Evolutionary conservation across 2,329 filamentous ascomycete genomes (phyloP).

Genomic region (Diaporthe eres): DNA sequence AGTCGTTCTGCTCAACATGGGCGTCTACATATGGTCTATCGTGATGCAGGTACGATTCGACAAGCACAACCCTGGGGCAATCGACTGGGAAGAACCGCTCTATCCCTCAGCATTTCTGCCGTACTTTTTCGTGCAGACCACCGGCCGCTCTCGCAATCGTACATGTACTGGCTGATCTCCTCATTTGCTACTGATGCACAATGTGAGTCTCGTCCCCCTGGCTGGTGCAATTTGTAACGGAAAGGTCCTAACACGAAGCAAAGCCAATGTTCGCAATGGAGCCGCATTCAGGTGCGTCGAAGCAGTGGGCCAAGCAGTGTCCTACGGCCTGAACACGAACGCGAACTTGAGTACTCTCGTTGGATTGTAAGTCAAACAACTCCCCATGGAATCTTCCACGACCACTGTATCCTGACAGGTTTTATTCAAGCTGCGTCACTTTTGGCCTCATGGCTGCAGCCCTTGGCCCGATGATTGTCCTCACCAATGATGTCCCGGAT

Average conservation of each 20-base stretch:
- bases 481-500: constrained; percentile 57
- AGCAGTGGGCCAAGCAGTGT: constrained; percentile 56
- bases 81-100: constrained; percentile 60
- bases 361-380: constrained; percentile 52
- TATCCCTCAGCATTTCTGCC: constrained; percentile 60
- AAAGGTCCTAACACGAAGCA: constrained; percentile 14
- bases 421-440: constrained; percentile 52
- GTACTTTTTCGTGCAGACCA: constrained; percentile 62
- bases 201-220: constrained; percentile 44
- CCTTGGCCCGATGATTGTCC: constrained; percentile 53
- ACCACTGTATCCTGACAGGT: not conserved
- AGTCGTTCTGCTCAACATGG: constrained; percentile 60
- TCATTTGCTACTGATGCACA: constrained; percentile 59
- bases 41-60: constrained; percentile 61
- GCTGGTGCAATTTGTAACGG: constrained; percentile 39
- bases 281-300: constrained; percentile 58
- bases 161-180: constrained; percentile 60
- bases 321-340: constrained; percentile 58
- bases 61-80: constrained; percentile 54
- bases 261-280: constrained; percentile 58
- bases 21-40: constrained; percentile 66
- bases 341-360: constrained; percentile 53
- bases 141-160: constrained; percentile 58
- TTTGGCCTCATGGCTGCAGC: constrained; percentile 55
- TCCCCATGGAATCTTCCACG: too few species aligned